phyloP scores from a whole-genome alignment of 1,139 yeast genomes.

The Lodderomyces margitis region DNA sequence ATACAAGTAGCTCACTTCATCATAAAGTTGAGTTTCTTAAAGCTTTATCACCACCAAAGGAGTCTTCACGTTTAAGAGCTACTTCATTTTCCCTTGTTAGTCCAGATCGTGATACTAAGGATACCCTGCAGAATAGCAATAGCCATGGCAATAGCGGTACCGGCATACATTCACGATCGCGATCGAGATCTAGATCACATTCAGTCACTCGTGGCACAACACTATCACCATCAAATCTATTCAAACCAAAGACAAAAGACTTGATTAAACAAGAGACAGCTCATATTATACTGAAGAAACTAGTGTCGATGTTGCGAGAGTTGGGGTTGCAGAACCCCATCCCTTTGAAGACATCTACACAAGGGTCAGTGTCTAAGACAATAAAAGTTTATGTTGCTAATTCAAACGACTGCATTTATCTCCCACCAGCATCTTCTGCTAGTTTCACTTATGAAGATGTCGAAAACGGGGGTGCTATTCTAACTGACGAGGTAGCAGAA shows the following conservation, averaged over 20 bases:
- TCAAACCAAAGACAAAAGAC: slow-evolving; percentile 30
- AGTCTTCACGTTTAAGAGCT: slow-evolving; percentile 8
- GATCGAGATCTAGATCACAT: slow-evolving; percentile 11
- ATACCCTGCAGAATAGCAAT: background rate
- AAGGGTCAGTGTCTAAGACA: slow-evolving; percentile 28
- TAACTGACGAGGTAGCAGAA: slow-evolving; percentile 10
- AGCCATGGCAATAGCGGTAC: background rate
- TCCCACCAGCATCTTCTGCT: slow-evolving; percentile 43
- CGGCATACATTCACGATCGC: slow-evolving; percentile 1
- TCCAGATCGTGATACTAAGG: slow-evolving; percentile 2
- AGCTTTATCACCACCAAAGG: slow-evolving; percentile 3
- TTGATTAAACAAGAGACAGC: slow-evolving; percentile 41
- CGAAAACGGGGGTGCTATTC: slow-evolving; percentile 36
- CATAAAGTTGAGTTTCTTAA: slow-evolving; percentile 3
- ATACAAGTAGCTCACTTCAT: background rate
- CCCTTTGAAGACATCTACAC: slow-evolving; percentile 28
- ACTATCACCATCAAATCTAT: slow-evolving; percentile 11
- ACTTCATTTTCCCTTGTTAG: slow-evolving; percentile 6
- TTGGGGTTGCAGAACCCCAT: slow-evolving; percentile 44
- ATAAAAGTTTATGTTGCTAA: slow-evolving; percentile 38
- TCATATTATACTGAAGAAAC: slow-evolving; percentile 37
- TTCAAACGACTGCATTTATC: slow-evolving; percentile 40
- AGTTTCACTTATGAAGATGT: slow-evolving; percentile 47
- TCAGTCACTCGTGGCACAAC: slow-evolving; percentile 7
- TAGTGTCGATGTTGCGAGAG: slow-evolving; percentile 31